phyloP scores from a whole-genome alignment of 2,329 filamentous ascomycete genomes.

The Epichloe uncinata region DNA sequence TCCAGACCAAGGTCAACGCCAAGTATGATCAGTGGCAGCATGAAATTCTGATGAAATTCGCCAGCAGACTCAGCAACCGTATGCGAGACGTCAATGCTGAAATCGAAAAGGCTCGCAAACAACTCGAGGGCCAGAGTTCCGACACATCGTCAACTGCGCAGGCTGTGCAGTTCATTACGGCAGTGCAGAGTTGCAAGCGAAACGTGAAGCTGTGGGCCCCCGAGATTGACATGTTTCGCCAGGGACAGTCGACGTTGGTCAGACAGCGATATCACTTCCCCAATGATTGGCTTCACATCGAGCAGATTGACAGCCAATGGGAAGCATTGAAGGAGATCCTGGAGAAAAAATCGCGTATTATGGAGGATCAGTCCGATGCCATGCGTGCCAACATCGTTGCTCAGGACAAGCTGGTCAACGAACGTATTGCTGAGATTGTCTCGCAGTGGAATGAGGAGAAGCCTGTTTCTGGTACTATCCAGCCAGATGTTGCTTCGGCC shows the following conservation, averaged over 20 bases:
- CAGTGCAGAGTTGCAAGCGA: slow-evolving; percentile 89
- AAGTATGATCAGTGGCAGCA: slow-evolving; percentile 99
- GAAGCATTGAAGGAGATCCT: slow-evolving; percentile 84
- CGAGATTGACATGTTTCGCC: slow-evolving; percentile 89
- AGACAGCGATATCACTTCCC: slow-evolving; percentile 91
- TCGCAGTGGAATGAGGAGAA: slow-evolving; percentile 92
- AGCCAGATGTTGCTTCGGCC: slow-evolving; percentile 74
- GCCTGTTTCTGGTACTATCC: slow-evolving; percentile 87
- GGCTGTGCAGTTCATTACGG: slow-evolving; percentile 96
- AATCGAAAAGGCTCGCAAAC: slow-evolving; percentile 77
- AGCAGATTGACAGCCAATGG: slow-evolving; percentile 96
- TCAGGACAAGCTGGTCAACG: slow-evolving; percentile 81
- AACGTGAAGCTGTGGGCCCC: slow-evolving; percentile 86
- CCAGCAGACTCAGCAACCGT: slow-evolving; percentile 69
- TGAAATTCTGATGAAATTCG: slow-evolving; percentile 90
- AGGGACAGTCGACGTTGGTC: slow-evolving; percentile 83
- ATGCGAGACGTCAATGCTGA: slow-evolving; percentile 90
- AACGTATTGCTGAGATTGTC: slow-evolving; percentile 77
- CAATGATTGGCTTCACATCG: slow-evolving; percentile 85
- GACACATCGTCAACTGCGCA: slow-evolving; percentile 93
- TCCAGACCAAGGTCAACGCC: slow-evolving; percentile 95
- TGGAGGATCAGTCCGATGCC: slow-evolving; percentile 91
- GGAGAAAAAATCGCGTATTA: slow-evolving; percentile 83
- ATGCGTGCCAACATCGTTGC: slow-evolving; percentile 88
- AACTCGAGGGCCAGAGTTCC: slow-evolving; percentile 82